Evolutionary conservation across 345 rosid genomes (phyloP), one percentile per base, ranked within the genome.

Genomic region (Firmiana major): DNA sequence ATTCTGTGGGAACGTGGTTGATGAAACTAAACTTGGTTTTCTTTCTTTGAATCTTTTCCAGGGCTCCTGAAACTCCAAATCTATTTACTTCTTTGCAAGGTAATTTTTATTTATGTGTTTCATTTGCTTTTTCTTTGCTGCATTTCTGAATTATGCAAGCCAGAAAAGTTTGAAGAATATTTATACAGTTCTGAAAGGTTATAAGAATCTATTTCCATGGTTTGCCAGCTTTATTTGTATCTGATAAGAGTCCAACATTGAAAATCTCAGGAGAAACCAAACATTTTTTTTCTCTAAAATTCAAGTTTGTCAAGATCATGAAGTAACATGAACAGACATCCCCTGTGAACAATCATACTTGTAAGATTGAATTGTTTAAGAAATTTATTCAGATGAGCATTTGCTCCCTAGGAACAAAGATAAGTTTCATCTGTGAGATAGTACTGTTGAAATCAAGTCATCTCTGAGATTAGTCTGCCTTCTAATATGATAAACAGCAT

Each of bases 21-120:
- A 51, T 63, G 13, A 19, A 9, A 63, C 6, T 6, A 13, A 11
- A 45, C 4, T 57, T 16, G 38, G 6, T 48, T 36, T 59, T 54
- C 75, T 17, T 11, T 42, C 36, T 42, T 70, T 70, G 74, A 70
- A 70, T 49, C 63, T 17, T 55, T 67, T 73, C 42, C 80, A 57
- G 80, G 75, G 77, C 75, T 81, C 77, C 73, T 75, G 26, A 49
- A 81, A 77, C 74, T 81, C 74, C 79, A 71, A 45, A 8, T 17
- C 22, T n/a, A n/a, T 38, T 19, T 28, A 38, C 22, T 66, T 55
- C 42, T 49, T 68, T 73, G 19, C 7, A 66, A 80, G 84, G 82
- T 83, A 75, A 6, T 42, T 26, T 28, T 69, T 28, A 31, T 31
- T 6, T 31, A 6, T 2, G 43, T 31, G 21, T 16, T 63, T 8